phyloP scores from a whole-genome alignment of 2,329 filamentous ascomycete genomes.

The Xylaria digitata region DNA sequence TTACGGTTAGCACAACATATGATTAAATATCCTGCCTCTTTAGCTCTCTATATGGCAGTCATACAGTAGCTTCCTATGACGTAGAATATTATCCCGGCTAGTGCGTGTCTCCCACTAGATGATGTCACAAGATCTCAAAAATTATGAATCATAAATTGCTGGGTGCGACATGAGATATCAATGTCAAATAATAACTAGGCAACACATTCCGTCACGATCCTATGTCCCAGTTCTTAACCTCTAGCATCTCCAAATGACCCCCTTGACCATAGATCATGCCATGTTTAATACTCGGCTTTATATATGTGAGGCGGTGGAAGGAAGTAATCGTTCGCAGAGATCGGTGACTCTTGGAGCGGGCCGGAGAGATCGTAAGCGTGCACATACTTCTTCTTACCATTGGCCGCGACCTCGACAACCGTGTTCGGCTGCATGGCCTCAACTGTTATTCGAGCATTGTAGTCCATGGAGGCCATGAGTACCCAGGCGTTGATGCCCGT shows the following conservation, averaged over 20 bases:
- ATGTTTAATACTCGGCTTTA: not conserved
- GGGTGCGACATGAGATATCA: not conserved
- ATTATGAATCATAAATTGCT: not conserved
- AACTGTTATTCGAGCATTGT: constrained; percentile 45
- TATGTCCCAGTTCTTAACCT: not conserved
- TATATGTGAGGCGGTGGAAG: constrained; percentile 12
- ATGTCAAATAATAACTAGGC: constrained; percentile 2
- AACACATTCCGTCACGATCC: not conserved
- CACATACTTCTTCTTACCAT: constrained; percentile 37
- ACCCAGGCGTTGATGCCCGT: constrained; percentile 47
- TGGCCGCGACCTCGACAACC: constrained; percentile 32
- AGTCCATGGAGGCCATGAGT: constrained; percentile 45
- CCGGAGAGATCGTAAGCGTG: constrained; percentile 41
- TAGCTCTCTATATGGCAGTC: not conserved
- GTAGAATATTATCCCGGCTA: no score
- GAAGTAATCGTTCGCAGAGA: constrained; percentile 32
- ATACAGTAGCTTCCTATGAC: not conserved
- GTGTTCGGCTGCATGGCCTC: constrained; percentile 38
- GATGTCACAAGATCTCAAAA: not conserved
- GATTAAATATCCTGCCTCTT: not conserved
- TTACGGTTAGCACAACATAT: not conserved
- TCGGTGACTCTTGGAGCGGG: constrained; percentile 7
- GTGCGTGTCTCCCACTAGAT: not conserved
- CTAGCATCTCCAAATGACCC: not conserved
- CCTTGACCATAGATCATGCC: not conserved